These are phyloP conservation scores for Kalanchoe fedtschenkoi DNA, from an alignment of 164 flowering plant species.

Conservation along the genomic window DNA sequence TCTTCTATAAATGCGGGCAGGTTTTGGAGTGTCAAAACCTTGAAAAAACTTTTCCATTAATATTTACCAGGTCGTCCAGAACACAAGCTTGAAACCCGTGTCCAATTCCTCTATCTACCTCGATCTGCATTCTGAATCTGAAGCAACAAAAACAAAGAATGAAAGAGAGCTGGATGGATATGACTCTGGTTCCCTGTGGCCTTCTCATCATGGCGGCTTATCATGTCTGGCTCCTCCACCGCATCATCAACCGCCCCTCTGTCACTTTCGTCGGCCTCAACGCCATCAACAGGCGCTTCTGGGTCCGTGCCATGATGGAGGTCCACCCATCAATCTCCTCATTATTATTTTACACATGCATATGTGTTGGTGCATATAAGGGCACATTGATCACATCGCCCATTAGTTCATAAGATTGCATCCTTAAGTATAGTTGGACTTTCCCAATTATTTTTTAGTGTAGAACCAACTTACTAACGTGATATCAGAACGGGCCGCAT, in stretches of 20 bases:
- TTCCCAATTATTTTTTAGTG: no score
- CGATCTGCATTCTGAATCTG: background rate
- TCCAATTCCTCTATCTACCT: background rate
- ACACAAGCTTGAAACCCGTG: background rate
- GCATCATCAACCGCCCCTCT: constrained; percentile 37
- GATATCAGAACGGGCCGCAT: no score
- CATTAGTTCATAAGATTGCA: no score
- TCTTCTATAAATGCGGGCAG: no score
- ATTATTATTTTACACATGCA: background rate
- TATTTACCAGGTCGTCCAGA: no score
- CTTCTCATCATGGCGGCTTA: constrained; percentile 39
- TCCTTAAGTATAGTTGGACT: no score
- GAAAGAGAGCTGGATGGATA: constrained; percentile 44
- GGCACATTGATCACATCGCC: no score
- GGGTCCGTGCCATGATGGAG: constrained; percentile 85
- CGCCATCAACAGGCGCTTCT: constrained; percentile 53
- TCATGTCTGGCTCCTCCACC: constrained; percentile 58
- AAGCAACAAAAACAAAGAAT: constrained; percentile 12
- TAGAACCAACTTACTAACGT: no score
- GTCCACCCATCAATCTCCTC: constrained; percentile 14
- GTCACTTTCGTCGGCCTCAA: constrained; percentile 65
- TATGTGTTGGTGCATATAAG: no score
- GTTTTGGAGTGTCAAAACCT: no score
- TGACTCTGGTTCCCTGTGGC: constrained; percentile 50
- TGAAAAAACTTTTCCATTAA: no score